Evolutionary conservation across 441 rosid species (phyloP).

Genomic region (Manihot esculenta): DNA sequence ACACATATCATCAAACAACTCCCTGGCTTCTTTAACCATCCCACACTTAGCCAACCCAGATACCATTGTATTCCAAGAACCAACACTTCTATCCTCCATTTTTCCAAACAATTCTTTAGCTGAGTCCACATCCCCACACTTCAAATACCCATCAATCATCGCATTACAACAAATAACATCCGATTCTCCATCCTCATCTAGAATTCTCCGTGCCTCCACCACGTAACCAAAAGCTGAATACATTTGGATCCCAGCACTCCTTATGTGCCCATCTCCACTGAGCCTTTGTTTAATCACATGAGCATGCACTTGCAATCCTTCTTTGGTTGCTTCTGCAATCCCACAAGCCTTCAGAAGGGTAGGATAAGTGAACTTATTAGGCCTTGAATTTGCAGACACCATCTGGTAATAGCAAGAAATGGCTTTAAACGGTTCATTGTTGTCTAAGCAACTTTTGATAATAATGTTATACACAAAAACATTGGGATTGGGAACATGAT

Average conservation of each 20-base stretch:
- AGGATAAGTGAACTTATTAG: conserved; percentile 50
- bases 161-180: conserved; percentile 64
- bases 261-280: conserved; percentile 33
- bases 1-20: conserved; percentile 41
- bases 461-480: conserved; percentile 44
- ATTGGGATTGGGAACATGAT: conserved; percentile 36
- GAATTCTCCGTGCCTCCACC: conserved; percentile 17
- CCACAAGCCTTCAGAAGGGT: conserved; percentile 43
- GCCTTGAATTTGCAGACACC: conserved; percentile 33
- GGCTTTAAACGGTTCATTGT: conserved; percentile 30
- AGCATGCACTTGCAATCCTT: conserved; percentile 41
- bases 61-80: conserved; percentile 75
- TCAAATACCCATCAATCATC: conserved; percentile 59
- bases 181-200: conserved; percentile 22
- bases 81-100: conserved; percentile 61
- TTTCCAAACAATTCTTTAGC: conserved; percentile 54
- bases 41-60: conserved; percentile 57
- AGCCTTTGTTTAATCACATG: conserved; percentile 43
- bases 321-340: conserved; percentile 15
- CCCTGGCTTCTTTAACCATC: conserved; percentile 51
- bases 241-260: conserved; percentile 40
- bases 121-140: conserved; percentile 41
- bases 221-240: conserved; percentile 18
- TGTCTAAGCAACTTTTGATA: conserved; percentile 34
- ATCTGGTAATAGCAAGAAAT: conserved; percentile 27